Conservation (phyloP, 306 rosid species). For the Cercis canadensis region DNA sequence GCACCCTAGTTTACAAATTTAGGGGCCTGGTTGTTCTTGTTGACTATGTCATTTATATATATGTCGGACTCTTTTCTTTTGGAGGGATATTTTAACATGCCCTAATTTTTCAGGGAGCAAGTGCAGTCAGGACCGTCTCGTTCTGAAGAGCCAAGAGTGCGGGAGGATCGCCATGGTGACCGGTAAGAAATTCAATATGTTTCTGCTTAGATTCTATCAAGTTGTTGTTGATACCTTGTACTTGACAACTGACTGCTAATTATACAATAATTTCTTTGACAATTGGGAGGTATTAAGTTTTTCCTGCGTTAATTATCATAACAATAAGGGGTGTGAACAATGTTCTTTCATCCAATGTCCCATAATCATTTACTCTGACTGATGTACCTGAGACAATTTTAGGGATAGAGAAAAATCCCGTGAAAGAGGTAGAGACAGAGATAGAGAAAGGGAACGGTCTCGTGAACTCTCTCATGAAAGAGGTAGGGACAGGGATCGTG, state of each 20-base stretch:
- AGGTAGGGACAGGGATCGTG: constrained; percentile 74
- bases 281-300: neutral
- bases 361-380: constrained; percentile 19
- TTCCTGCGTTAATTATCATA: neutral
- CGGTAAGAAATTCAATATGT: constrained; percentile 54
- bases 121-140: constrained; percentile 72
- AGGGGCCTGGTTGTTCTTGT: neutral
- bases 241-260: constrained; percentile 12
- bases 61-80: neutral
- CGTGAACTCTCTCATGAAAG: constrained; percentile 70
- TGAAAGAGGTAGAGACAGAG: constrained; percentile 80
- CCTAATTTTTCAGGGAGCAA: constrained; percentile 76
- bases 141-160: constrained; percentile 93
- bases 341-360: neutral
- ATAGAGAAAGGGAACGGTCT: constrained; percentile 71
- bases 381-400: constrained; percentile 35
- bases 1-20: constrained; percentile 8
- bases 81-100: constrained; percentile 32
- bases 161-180: constrained; percentile 82
- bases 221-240: constrained; percentile 21
- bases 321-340: neutral
- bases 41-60: constrained; percentile 2
- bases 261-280: neutral
- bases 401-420: constrained; percentile 94
- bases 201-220: neutral